A percentile compares a stretch with the other conserved stretches of the same genome.
Evolutionary conservation across 2,329 filamentous ascomycete genomes (phyloP).

Genomic region (Scedosporium aurantiacum): DNA sequence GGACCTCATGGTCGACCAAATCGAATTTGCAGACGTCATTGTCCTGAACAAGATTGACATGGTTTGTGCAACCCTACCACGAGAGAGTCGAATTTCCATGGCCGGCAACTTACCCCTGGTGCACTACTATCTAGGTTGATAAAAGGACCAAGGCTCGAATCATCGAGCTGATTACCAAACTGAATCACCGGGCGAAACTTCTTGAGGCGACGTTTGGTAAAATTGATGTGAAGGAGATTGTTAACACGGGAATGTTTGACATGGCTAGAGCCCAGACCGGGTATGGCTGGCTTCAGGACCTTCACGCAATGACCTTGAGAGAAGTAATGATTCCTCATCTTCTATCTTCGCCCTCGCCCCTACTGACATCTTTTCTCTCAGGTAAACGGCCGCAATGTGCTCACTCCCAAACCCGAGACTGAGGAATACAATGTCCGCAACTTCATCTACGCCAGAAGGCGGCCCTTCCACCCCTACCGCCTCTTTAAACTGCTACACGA

Average conservation of each 20-base stretch:
- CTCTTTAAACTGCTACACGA: conserved; percentile 34
- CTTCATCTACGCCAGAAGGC: conserved; percentile 54
- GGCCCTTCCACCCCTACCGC: conserved; percentile 39
- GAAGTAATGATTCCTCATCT: conserved; percentile 28
- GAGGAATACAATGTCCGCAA: conserved; percentile 63
- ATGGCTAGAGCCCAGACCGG: conserved; percentile 53
- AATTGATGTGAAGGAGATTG: conserved; percentile 50
- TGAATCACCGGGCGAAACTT: conserved; percentile 58
- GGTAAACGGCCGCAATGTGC: conserved; percentile 36
- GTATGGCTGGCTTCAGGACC: conserved; percentile 58
- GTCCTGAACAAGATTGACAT: conserved; percentile 61
- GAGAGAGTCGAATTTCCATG: too few relatives aligned
- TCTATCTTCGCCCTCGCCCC: conserved; percentile 16
- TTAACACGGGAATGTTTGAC: conserved; percentile 55
- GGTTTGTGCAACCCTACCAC: conserved; percentile 22
- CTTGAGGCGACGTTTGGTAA: conserved; percentile 48
- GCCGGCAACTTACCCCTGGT: not conserved
- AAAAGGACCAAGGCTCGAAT: conserved; percentile 34
- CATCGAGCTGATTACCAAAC: conserved; percentile 40
- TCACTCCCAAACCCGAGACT: conserved; percentile 59
- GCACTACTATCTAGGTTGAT: conserved; percentile 19
- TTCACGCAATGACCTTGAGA: conserved; percentile 56
- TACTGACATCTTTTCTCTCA: conserved; percentile 8
- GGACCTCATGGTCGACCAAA: conserved; percentile 66
- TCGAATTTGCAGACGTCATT: conserved; percentile 66